Base-by-base conservation (phyloP, 2,329 filamentous ascomycete species). In the Calonectria montana region DNA sequence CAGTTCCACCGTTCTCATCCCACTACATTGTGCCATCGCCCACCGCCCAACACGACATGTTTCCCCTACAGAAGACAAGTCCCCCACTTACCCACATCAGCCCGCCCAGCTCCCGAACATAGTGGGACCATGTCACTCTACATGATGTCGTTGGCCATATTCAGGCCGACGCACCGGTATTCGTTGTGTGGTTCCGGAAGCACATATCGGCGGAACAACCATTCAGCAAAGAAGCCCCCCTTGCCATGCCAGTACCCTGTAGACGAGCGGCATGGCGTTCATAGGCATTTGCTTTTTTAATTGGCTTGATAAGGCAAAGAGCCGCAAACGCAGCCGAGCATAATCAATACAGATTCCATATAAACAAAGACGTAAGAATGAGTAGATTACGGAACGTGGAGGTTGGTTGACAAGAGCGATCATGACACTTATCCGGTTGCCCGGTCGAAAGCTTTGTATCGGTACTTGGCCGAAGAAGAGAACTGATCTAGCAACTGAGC, bases 61-160 rank as follows among this genome's bases (percentile, higher is more conserved):
- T 76, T 77, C 73, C 69, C 66, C 68, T 71, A 76, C 75, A 72
- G 74, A 77, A 73, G 69, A 64, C 21, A 59, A 39, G 35, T 65
- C 59, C 70, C 65, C 77, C 69, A 67, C 69, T 67, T 39, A 53
- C 77, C 77, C 77, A 79, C 77, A 76, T 78, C 76, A 77, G 61
- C 77, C 74, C 72, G 69, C 70, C 71, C 69, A 79, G 70, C 72
- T 78, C 76, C 76, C 75, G 70, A 76, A 48, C 68, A 31, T 61
- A 57, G 77, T 77, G 77, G 77, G 73, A 59, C 73, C 61, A 55
- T 59, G 76, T 70, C 62, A 71, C 75, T 70, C 63, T 74, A 77
- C 75, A 76, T 70, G 63, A 53, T 67, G 50, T 67, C 55, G 39
- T 68, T 37, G 70, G 37, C 37, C 50, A 66, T 35, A 41, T 63